Evolutionary conservation across 75 land plant genomes (phyloP).

Genomic region (Selaginella tamariscina): DNA sequence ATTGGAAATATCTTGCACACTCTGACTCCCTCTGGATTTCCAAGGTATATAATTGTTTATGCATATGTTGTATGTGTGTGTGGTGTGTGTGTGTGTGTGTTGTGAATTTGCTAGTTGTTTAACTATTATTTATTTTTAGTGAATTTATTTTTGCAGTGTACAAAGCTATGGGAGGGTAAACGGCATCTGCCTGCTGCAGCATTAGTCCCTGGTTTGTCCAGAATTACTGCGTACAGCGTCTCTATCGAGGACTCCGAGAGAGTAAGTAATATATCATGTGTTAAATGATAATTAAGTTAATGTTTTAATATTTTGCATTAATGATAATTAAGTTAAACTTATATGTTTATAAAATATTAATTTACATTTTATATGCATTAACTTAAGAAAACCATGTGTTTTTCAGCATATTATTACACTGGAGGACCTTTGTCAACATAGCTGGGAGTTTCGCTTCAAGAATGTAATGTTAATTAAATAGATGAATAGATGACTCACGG

Average conservation of each 20-base stretch:
- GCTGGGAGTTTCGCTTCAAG: slow-evolving; percentile 53
- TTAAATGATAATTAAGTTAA: too few relatives aligned
- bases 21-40: slow-evolving; percentile 36
- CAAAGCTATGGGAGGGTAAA: slow-evolving; percentile 46
- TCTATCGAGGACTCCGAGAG: slow-evolving; percentile 46
- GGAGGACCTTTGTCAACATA: slow-evolving; percentile 59
- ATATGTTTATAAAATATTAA: too few relatives aligned
- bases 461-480: slow-evolving; percentile 28
- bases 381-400: too few relatives aligned
- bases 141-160: slow-evolving; percentile 23
- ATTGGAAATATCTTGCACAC: slow-evolving; percentile 42
- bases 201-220: slow-evolving; percentile 29
- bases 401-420: slow-evolving; percentile 42
- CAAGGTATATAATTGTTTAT: slow-evolving; percentile 17
- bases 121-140: not conserved
- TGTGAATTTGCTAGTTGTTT: not conserved
- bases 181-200: slow-evolving; percentile 46
- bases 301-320: too few relatives aligned
- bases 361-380: too few relatives aligned
- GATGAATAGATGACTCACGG: not conserved
- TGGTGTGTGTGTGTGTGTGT: too few relatives aligned
- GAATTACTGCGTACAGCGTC: slow-evolving; percentile 36
- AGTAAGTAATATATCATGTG: slow-evolving; percentile 19
- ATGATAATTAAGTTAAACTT: too few relatives aligned
- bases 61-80: too few relatives aligned